Conservation (phyloP, 1,284 basidiomycete species). For the Neonothopanus nambi region DNA sequence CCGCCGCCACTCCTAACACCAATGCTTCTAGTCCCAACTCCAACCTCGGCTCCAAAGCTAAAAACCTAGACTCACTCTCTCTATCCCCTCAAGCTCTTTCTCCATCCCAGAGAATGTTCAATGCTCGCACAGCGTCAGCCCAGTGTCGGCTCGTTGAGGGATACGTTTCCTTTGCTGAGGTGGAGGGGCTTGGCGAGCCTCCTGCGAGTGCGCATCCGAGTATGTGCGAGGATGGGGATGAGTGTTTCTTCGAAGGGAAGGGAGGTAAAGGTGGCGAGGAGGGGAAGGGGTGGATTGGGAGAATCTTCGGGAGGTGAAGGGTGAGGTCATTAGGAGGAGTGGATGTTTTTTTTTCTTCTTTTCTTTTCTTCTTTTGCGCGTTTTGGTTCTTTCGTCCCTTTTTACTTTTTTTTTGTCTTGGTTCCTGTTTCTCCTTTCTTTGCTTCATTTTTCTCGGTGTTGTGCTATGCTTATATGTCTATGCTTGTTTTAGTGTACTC, state of each 20-base stretch:
- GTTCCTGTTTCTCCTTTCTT: no score
- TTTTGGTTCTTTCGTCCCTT: no score
- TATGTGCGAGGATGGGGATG: not conserved
- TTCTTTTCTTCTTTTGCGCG: no score
- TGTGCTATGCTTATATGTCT: no score
- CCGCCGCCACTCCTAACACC: not conserved
- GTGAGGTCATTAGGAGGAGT: not conserved
- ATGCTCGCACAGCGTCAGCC: conserved; percentile 7
- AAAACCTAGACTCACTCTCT: not conserved
- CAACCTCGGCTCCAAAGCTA: not conserved
- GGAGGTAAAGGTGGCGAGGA: not conserved
- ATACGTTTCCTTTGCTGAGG: conserved; percentile 6
- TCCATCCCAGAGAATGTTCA: not conserved
- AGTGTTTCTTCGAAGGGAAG: not conserved
- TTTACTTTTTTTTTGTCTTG: no score
- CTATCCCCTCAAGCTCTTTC: no score
- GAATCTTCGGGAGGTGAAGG: conserved; percentile 7
- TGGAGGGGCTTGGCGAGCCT: conserved; percentile 11
- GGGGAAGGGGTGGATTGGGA: conserved; percentile 3
- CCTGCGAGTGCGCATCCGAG: conserved; percentile 5
- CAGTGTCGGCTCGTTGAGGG: conserved; percentile 11
- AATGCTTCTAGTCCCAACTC: not conserved
- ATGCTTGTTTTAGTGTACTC: no score
- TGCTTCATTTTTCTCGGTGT: no score
- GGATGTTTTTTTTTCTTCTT: no score